Percentiles rank a stretch among this genome's conserved stretches.
These are phyloP conservation scores for Arctium minus DNA, from an alignment of 129 eudicot genomes.

Conservation along the genomic window DNA sequence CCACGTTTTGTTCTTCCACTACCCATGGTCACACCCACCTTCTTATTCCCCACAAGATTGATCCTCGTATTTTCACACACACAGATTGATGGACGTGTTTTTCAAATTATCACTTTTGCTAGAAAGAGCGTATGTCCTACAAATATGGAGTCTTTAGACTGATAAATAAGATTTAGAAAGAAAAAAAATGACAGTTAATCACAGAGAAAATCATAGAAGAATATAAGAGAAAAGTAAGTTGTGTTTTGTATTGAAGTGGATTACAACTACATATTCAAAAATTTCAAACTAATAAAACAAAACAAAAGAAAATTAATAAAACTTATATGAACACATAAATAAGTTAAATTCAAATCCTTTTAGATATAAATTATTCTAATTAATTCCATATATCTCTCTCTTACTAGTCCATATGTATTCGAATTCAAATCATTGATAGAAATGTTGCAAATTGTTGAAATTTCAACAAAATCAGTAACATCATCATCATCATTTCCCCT, in stretches of 20 bases:
- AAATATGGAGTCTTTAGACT: not conserved
- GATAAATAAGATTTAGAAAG: not conserved
- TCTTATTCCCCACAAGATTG: not conserved
- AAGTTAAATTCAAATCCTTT: not conserved
- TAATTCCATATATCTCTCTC: not conserved
- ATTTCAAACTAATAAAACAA: not conserved
- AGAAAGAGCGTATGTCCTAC: not conserved
- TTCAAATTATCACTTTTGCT: not conserved
- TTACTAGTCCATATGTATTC: not conserved
- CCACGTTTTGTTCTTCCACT: conserved; percentile 2
- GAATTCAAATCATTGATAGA: not conserved
- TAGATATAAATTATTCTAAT: not conserved
- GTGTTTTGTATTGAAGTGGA: not conserved
- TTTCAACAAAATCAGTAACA: not conserved
- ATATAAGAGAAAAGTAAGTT: not conserved
- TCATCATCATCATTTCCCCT: not conserved
- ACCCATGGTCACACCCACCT: not conserved
- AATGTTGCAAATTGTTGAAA: not conserved
- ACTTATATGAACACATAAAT: not conserved
- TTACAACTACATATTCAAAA: not conserved
- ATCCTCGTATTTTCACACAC: not conserved
- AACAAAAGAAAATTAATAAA: not conserved
- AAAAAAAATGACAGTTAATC: not conserved
- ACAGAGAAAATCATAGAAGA: not conserved
- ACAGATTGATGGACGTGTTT: not conserved